These are phyloP conservation scores for Lophium mytilinum DNA, from an alignment of 495 filamentous ascomycete species.

Conservation along the genomic window DNA sequence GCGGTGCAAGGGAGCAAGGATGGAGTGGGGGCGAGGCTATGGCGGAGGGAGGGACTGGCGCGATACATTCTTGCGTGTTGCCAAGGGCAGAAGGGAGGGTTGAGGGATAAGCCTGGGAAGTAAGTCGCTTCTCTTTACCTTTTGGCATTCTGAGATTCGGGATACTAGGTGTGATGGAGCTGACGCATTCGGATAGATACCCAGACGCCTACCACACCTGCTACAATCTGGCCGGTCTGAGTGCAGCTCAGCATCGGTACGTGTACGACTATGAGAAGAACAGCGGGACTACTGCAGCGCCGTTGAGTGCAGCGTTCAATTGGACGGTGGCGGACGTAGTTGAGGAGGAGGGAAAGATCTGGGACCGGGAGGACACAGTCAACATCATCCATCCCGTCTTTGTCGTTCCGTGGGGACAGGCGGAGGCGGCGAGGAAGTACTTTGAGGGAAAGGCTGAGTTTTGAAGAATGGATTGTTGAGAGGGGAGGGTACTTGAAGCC, in stretches of 20 bases:
- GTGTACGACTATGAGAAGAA: slow-evolving; percentile 41
- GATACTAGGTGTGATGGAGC: slow-evolving; percentile 8
- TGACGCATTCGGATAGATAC: slow-evolving; percentile 38
- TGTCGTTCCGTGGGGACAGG: slow-evolving; percentile 65
- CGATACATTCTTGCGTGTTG: slow-evolving; percentile 86
- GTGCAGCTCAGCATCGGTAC: slow-evolving; percentile 69
- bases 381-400: slow-evolving; percentile 69
- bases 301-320: slow-evolving; percentile 49
- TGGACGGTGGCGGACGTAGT: slow-evolving; percentile 43
- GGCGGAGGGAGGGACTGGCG: slow-evolving; percentile 74
- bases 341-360: slow-evolving; percentile 39
- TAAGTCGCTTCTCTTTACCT: slow-evolving; percentile 41
- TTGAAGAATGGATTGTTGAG: slow-evolving; percentile 15
- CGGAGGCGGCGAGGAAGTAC: slow-evolving; percentile 54
- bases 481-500: too few relatives aligned
- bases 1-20: slow-evolving; percentile 46
- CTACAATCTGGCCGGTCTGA: slow-evolving; percentile 82
- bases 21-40: slow-evolving; percentile 44
- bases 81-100: slow-evolving; percentile 68
- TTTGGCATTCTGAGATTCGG: slow-evolving; percentile 11
- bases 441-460: slow-evolving; percentile 52
- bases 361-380: slow-evolving; percentile 45
- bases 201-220: slow-evolving; percentile 87
- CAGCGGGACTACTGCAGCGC: background rate
- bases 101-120: slow-evolving; percentile 92